phyloP scores from a whole-genome alignment of 1,139 yeast species.

The Suhomyces anneliseae region DNA sequence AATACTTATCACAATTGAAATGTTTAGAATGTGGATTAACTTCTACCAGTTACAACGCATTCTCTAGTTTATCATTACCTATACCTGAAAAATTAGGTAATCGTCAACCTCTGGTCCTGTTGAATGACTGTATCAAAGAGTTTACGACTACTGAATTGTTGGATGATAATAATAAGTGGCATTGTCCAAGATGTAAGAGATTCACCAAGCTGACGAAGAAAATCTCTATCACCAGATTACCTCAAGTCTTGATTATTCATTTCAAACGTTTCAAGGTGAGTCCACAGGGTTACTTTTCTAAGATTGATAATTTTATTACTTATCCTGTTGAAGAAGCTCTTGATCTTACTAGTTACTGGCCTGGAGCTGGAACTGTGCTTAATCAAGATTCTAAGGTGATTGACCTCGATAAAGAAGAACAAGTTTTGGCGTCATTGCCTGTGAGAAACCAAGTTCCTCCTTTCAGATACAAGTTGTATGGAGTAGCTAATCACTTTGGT shows the following conservation, averaged over 20 bases:
- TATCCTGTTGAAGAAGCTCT: slow-evolving; percentile 59
- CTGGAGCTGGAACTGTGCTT: slow-evolving; percentile 44
- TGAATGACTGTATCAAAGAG: slow-evolving; percentile 68
- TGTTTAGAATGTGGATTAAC: slow-evolving; percentile 77
- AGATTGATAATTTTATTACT: slow-evolving; percentile 60
- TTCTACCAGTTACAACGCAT: slow-evolving; percentile 85
- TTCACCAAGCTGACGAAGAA: slow-evolving; percentile 68
- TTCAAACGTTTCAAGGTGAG: slow-evolving; percentile 71
- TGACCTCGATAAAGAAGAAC: slow-evolving; percentile 36
- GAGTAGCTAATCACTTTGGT: slow-evolving; percentile 89
- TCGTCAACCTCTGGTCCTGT: slow-evolving; percentile 28
- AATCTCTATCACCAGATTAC: slow-evolving; percentile 68
- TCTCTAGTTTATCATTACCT: slow-evolving; percentile 74
- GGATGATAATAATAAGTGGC: slow-evolving; percentile 86
- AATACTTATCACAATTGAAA: slow-evolving; percentile 74
- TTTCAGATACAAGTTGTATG: slow-evolving; percentile 73
- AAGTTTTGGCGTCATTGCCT: slow-evolving; percentile 55
- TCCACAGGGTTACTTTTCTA: slow-evolving; percentile 48
- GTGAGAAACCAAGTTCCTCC: slow-evolving; percentile 78
- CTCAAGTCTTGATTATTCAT: slow-evolving; percentile 70
- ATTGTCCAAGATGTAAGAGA: slow-evolving; percentile 76
- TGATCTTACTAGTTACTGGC: slow-evolving; percentile 82
- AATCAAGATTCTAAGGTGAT: slow-evolving; percentile 13
- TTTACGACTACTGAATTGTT: slow-evolving; percentile 68
- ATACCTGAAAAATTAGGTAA: slow-evolving; percentile 48